Percentiles rank a stretch among this genome's conserved stretches.
These are phyloP conservation scores for Simplicillium aogashimaense DNA, from an alignment of 2,329 filamentous ascomycete genomes.

Conservation along the genomic window DNA sequence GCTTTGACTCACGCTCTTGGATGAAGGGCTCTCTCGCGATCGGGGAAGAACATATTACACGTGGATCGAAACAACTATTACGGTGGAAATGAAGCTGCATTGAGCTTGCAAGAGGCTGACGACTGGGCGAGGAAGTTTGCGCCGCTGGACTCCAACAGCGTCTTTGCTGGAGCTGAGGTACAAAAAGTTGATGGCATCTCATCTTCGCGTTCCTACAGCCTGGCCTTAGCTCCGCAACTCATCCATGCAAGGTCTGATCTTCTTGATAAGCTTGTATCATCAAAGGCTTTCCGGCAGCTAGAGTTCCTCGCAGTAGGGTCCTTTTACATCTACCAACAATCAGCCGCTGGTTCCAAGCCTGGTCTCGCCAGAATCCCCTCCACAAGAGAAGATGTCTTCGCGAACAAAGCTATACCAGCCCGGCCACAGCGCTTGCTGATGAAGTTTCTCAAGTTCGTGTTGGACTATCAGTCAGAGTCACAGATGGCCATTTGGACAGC, in stretches of 20 bases:
- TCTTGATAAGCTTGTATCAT: slow-evolving; percentile 74
- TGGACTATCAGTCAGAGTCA: slow-evolving; percentile 53
- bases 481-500: slow-evolving; percentile 49
- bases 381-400: slow-evolving; percentile 85
- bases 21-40: slow-evolving; percentile 80
- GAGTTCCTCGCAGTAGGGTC: slow-evolving; percentile 91
- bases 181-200: slow-evolving; percentile 37
- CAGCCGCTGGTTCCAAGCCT: slow-evolving; percentile 17
- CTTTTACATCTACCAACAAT: slow-evolving; percentile 65
- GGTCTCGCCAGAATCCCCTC: slow-evolving; percentile 67
- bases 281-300: slow-evolving; percentile 76
- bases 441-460: slow-evolving; percentile 87
- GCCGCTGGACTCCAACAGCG: slow-evolving; percentile 11
- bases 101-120: slow-evolving; percentile 74
- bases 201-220: slow-evolving; percentile 65
- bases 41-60: slow-evolving; percentile 83
- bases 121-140: slow-evolving; percentile 51
- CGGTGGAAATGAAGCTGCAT: slow-evolving; percentile 73
- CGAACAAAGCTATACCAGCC: slow-evolving; percentile 62
- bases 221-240: slow-evolving; percentile 77
- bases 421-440: slow-evolving; percentile 80
- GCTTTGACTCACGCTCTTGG: slow-evolving; percentile 20
- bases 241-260: slow-evolving; percentile 77
- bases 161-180: slow-evolving; percentile 20
- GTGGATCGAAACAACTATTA: slow-evolving; percentile 84